Evolutionary conservation across 768 basidiomycete species (phyloP), one percentile per base, ranked within the genome.

Genomic region (Lentinula edodes): DNA sequence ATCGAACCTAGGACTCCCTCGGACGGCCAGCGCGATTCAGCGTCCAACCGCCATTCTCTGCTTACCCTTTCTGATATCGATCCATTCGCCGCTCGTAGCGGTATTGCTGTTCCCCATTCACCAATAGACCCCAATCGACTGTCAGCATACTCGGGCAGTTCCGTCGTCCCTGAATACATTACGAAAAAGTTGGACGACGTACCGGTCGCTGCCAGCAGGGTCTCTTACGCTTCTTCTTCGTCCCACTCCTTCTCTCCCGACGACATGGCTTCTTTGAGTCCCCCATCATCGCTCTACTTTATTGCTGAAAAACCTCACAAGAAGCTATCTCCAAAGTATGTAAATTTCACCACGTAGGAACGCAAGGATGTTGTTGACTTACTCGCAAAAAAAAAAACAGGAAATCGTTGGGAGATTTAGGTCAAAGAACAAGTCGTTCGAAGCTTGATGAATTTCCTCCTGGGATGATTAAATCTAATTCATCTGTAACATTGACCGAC

Each of bases 51-150:
- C 45, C 78, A 80, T 43, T 88, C 88, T 2, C 72, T 89, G 60
- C 68, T 88, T 58, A 86, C 86, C 3, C 76, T 86, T 23, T 83
- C 85, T 9, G 88, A 89, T 66, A 62, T 75, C 6, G 87, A 89
- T 73, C 87, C 87, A 5, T 88, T 89, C 66, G 84, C 83, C 32
- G 77, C 81, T 18, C 76, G 77, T 48, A 48, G 46, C 20, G 75
- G 76, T 46, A 75, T 82, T 39, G 69, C 81, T 23, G 64, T 80
- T 65, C 74, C 61, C 65, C 75, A 63, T 75, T 69, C 59, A 79
- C 73, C 75, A 63, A 66, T 71, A 48, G 81, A 82, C 65, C 77
- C 74, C 20, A 80, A 74, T 67, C 78, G 79, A 60, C 73, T 83
- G 34, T 86, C 86, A 23, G 78, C 75, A 13, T 80, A 82, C 66